Evolutionary conservation across 2,329 filamentous ascomycete species (phyloP).

Genomic region (Trichoderma sp.): DNA sequence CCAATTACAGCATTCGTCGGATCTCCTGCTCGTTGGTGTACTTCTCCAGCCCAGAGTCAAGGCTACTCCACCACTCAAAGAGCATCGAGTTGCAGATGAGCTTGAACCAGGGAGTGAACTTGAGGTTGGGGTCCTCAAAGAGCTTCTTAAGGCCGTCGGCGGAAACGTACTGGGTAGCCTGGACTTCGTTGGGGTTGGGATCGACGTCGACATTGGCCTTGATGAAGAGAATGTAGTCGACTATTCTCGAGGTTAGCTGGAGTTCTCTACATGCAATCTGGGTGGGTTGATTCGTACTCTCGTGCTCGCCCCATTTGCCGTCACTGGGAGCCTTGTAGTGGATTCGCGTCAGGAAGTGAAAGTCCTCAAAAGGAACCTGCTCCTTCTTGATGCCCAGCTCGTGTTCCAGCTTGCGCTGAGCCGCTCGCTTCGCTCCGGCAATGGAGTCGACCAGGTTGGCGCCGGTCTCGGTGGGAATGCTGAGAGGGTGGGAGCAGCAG

Average conservation of each 20-base stretch:
- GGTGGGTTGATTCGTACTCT: slow-evolving; percentile 64
- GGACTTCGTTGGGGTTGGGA: slow-evolving; percentile 84
- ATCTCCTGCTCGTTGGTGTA: slow-evolving; percentile 86
- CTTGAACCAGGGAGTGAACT: slow-evolving; percentile 99
- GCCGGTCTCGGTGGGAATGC: slow-evolving; percentile 88
- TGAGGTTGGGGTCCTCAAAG: slow-evolving; percentile 77
- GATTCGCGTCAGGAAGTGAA: slow-evolving; percentile 92
- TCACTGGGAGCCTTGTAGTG: slow-evolving; percentile 98
- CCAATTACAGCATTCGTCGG: slow-evolving; percentile 67
- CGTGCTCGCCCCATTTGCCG: slow-evolving; percentile 98
- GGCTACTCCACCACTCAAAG: slow-evolving; percentile 93
- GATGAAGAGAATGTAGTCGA: slow-evolving; percentile 99
- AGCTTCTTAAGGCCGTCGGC: slow-evolving; percentile 79
- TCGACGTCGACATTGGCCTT: slow-evolving; percentile 85
- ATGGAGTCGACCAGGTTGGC: slow-evolving; percentile 77
- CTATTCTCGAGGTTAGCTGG: slow-evolving; percentile 38
- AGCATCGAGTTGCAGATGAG: slow-evolving; percentile 97
- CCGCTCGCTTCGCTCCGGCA: slow-evolving; percentile 85
- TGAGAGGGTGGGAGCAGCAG: slow-evolving; percentile 95
- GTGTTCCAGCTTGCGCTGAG: slow-evolving; percentile 89
- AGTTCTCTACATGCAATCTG: background rate
- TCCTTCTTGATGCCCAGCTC: slow-evolving; percentile 88
- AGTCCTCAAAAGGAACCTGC: slow-evolving; percentile 88
- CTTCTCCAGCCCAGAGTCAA: slow-evolving; percentile 79
- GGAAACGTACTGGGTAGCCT: slow-evolving; percentile 80